A percentile compares a stretch with the other conserved stretches of the same genome.
These are phyloP conservation scores for Apiotrichum montevideense DNA, from an alignment of 1,284 basidiomycete genomes.

Conservation along the genomic window DNA sequence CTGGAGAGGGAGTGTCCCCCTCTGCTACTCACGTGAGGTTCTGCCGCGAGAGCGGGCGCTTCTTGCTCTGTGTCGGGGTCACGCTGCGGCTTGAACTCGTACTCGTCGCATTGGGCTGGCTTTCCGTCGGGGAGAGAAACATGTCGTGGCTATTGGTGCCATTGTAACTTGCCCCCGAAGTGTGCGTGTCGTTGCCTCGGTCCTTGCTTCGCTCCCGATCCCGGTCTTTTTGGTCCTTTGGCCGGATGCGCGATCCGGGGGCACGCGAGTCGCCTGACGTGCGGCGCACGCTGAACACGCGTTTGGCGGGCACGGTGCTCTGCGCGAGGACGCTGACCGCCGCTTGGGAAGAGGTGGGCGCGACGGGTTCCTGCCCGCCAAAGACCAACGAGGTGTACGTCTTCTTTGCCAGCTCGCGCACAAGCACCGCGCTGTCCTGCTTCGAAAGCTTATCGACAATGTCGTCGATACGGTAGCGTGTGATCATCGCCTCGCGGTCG, in stretches of 20 bases:
- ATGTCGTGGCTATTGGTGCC: background rate
- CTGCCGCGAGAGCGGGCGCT: slow-evolving; percentile 30
- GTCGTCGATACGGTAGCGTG: slow-evolving; percentile 67
- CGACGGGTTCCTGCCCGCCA: background rate
- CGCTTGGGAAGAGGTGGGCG: background rate
- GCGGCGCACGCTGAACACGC: slow-evolving; percentile 5
- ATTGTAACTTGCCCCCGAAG: background rate
- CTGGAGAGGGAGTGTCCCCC: no score
- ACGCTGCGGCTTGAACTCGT: background rate
- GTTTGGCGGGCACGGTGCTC: background rate
- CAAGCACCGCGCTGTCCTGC: slow-evolving; percentile 79
- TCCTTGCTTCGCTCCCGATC: background rate
- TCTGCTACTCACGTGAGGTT: no score
- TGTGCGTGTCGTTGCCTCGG: slow-evolving; percentile 5
- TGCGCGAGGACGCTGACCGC: background rate
- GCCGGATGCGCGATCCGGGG: background rate
- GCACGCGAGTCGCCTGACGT: background rate
- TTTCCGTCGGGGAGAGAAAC: no score
- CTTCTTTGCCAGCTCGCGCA: slow-evolving; percentile 58
- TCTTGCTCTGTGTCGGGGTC: slow-evolving; percentile 20
- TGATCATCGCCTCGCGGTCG: slow-evolving; percentile 71
- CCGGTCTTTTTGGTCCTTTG: background rate
- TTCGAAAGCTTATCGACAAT: slow-evolving; percentile 71
- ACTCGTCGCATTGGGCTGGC: background rate
- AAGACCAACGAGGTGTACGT: slow-evolving; percentile 28